Conservation (phyloP, 108 stramenopile genomes). For the Discostella stelligeroides region DNA sequence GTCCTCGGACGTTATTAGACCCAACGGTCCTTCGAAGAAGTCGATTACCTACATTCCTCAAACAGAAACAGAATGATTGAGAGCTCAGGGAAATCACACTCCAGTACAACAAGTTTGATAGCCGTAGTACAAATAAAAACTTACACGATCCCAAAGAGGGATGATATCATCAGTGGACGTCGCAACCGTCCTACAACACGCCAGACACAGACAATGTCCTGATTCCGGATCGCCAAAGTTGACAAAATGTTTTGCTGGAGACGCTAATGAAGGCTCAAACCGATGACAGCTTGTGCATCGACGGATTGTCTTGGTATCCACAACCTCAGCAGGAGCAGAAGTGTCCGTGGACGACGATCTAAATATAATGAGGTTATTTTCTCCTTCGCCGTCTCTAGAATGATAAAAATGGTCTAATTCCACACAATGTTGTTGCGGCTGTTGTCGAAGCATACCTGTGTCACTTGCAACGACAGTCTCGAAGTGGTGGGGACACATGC, state of each 20-base stretch:
- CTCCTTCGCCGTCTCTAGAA: too few relatives aligned
- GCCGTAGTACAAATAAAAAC: too few relatives aligned
- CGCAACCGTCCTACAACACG: slow-evolving; percentile 72
- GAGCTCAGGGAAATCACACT: background rate
- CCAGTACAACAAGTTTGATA: too few relatives aligned
- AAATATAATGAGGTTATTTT: too few relatives aligned
- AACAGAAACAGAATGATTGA: background rate
- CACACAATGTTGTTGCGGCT: too few relatives aligned
- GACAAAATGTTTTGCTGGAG: slow-evolving; percentile 51
- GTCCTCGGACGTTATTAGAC: slow-evolving; percentile 51
- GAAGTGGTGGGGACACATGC: slow-evolving; percentile 62
- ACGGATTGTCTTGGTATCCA: slow-evolving; percentile 32
- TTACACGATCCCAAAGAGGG: slow-evolving; percentile 55
- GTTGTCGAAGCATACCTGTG: background rate
- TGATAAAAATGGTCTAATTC: too few relatives aligned
- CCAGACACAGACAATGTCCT: slow-evolving; percentile 65
- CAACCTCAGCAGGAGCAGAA: background rate
- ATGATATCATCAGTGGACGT: slow-evolving; percentile 57
- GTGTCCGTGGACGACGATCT: background rate
- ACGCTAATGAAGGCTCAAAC: slow-evolving; percentile 58
- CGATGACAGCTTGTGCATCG: slow-evolving; percentile 73
- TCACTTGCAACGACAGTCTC: background rate
- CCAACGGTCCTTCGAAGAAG: slow-evolving; percentile 63
- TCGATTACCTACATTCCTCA: slow-evolving; percentile 30
- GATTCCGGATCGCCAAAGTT: slow-evolving; percentile 57